phyloP scores from a whole-genome alignment of 2,329 filamentous ascomycete genomes.

The Clonostachys chloroleuca region DNA sequence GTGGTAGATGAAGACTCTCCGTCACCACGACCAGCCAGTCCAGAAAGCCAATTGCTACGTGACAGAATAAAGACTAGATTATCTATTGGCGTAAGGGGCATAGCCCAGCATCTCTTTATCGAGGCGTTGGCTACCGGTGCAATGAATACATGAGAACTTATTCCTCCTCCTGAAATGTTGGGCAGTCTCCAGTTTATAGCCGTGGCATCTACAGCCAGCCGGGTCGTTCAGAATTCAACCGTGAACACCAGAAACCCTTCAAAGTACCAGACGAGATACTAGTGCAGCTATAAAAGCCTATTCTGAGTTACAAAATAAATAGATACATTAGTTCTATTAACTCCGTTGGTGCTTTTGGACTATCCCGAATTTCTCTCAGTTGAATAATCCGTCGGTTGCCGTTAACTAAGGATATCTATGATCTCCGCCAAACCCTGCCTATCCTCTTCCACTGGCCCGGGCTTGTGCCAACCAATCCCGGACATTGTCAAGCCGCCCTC shows the following conservation, averaged over 20 bases:
- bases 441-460: no score
- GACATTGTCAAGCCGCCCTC: no score
- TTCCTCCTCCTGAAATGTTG: neutral
- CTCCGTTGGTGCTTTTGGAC: no score
- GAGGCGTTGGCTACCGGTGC: neutral
- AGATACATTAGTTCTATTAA: no score
- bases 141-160: neutral
- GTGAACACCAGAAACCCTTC: neutral
- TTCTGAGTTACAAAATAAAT: no score
- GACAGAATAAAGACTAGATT: neutral
- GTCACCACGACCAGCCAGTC: constrained; percentile 1
- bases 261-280: neutral
- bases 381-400: no score
- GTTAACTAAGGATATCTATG: no score
- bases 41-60: constrained; percentile 1
- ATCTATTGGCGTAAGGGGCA: neutral
- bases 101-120: neutral
- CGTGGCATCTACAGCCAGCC: neutral
- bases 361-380: no score
- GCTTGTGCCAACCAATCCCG: no score
- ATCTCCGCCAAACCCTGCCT: no score
- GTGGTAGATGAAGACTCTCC: constrained; percentile 5
- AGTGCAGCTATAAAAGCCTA: neutral
- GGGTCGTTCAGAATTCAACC: neutral
- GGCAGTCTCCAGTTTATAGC: neutral